Conservation (phyloP, 2,329 filamentous ascomycete genomes). For the Ophidiomyces ophidiicola region DNA sequence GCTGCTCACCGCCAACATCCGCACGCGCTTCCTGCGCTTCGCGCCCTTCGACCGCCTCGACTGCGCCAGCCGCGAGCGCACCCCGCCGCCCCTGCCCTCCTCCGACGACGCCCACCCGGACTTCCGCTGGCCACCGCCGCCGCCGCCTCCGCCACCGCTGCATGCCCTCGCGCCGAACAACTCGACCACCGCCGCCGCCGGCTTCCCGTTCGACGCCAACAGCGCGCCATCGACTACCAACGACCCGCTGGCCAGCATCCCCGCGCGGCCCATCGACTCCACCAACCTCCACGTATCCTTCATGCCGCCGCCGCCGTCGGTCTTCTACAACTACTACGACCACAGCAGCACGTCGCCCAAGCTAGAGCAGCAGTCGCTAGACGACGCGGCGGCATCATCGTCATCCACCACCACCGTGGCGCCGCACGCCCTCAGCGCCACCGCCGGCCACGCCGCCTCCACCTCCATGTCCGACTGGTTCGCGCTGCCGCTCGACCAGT, state of each 20-base stretch:
- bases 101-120: slow-evolving; percentile 11
- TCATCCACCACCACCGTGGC: too few species aligned
- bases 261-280: slow-evolving; percentile 35
- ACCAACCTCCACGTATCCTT: slow-evolving; percentile 36
- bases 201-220: slow-evolving; percentile 15
- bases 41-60: slow-evolving; percentile 40
- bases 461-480: slow-evolving; percentile 44
- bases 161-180: background rate
- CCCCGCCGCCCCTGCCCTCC: slow-evolving; percentile 17
- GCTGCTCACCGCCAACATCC: slow-evolving; percentile 46
- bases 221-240: slow-evolving; percentile 23
- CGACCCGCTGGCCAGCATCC: slow-evolving; percentile 34
- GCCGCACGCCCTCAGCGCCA: slow-evolving; percentile 20
- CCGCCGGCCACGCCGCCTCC: slow-evolving; percentile 13
- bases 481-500: slow-evolving; percentile 48
- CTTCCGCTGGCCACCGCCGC: slow-evolving; percentile 13
- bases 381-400: too few species aligned
- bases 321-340: slow-evolving; percentile 36
- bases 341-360: slow-evolving; percentile 25
- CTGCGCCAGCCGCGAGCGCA: slow-evolving; percentile 28
- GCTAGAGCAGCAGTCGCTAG: slow-evolving; percentile 20
- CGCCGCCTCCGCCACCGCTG: slow-evolving; percentile 4
- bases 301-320: slow-evolving; percentile 36
- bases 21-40: slow-evolving; percentile 47
- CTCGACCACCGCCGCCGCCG: slow-evolving; percentile 2